Evolutionary conservation across 2,329 filamentous ascomycete genomes (phyloP).

Genomic region (Apiospora koreana): DNA sequence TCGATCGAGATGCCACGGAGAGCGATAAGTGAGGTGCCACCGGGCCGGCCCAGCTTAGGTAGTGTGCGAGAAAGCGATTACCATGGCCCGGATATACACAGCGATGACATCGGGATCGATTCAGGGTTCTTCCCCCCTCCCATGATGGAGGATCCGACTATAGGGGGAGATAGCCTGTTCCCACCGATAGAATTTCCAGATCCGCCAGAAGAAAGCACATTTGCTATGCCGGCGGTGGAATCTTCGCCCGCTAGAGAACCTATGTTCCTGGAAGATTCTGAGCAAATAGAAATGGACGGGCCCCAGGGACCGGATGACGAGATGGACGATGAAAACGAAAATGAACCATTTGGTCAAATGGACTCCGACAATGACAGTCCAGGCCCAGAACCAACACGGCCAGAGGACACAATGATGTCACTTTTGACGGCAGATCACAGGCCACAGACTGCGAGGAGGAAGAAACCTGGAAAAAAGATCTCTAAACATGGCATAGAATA

Average conservation of each 20-base stretch:
- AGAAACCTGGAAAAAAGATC: slow-evolving; percentile 52
- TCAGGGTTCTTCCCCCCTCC: slow-evolving; percentile 55
- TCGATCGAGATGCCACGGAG: slow-evolving; percentile 63
- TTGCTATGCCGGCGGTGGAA: slow-evolving; percentile 50
- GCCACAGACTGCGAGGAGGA: slow-evolving; percentile 29
- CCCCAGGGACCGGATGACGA: slow-evolving; percentile 1
- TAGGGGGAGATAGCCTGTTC: slow-evolving; percentile 36
- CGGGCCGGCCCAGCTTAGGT: slow-evolving; percentile 50
- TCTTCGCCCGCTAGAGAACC: slow-evolving; percentile 52
- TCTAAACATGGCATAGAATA: slow-evolving; percentile 77
- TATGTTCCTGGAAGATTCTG: slow-evolving; percentile 14
- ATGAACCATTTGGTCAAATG: slow-evolving; percentile 10
- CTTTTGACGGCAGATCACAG: slow-evolving; percentile 13
- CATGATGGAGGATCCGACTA: slow-evolving; percentile 42
- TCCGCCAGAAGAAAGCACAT: slow-evolving; percentile 39
- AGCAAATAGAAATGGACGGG: slow-evolving; percentile 13
- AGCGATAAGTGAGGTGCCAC: slow-evolving; percentile 46
- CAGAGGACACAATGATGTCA: slow-evolving; percentile 20
- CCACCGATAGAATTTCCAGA: slow-evolving; percentile 19
- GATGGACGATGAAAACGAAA: slow-evolving; percentile 8
- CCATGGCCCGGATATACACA: slow-evolving; percentile 34
- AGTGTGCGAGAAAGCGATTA: slow-evolving; percentile 56
- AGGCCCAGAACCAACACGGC: slow-evolving; percentile 13
- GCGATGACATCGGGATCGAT: slow-evolving; percentile 45
- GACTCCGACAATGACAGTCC: slow-evolving; percentile 26